Evolutionary conservation across 108 stramenopile genomes (phyloP), one percentile per base, ranked within the genome.

Genomic region (Pseudonitzschia multistriata): DNA sequence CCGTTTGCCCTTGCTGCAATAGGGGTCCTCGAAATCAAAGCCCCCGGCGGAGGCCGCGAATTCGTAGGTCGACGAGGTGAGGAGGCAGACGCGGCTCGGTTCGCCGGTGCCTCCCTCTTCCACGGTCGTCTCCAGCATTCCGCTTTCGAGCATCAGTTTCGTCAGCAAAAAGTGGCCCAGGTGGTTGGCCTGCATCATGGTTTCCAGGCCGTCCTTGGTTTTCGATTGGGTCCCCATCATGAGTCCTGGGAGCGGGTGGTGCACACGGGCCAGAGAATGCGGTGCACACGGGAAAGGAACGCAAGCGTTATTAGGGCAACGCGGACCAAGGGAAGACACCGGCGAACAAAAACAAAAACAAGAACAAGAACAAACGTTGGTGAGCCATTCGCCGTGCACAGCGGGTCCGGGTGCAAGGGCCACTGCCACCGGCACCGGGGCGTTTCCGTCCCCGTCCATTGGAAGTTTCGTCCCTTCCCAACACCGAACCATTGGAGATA

Each of bases 121-220:
- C 2, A 2, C 42, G 53, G 62, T 27, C 24, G 28, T 35, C 61
- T 68, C 14, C 42, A 77, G 68, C 15, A 75, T 59, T 34, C 62
- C 61, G 49, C 66, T 59, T 75, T 79, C 28, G 50, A 90, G 53
- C 34, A 95, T 66, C 15, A 91, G 73, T 52, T 73, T 67, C 21
- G 90, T 89, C 71, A 91, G 69, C 8, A 89, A 73, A 72, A 89
- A 95, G 69, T 95, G 94, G 19, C 94, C 94, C 42, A 95, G 67
- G 65, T 92, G 91, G 78, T 95, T 95, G 54, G 86, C 89, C 70
- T 90, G 88, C 85, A 95, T 86, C 37, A 87, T 85, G 49, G 88
- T 70, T 72, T 95, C 94, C 15, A 72, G 62, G 34, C 89, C 91
- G 72, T 88, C 87, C 50, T 64, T 77, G 27, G 79, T 75, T 37